Evolutionary conservation across 2,329 filamentous ascomycete genomes (phyloP).

Genomic region (Fusarium euwallaceae): DNA sequence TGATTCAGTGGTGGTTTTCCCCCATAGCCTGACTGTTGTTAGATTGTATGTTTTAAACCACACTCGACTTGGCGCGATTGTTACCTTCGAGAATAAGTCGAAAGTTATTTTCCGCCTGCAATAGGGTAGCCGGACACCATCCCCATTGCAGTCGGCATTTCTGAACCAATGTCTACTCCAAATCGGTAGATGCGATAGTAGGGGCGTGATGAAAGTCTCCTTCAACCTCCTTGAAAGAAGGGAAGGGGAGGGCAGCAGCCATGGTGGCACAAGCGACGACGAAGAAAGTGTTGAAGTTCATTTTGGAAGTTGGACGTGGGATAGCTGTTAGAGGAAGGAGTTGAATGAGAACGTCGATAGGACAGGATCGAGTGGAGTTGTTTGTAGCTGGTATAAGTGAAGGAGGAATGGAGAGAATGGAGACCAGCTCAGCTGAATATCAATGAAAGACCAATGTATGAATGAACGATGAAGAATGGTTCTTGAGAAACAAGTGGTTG

Average conservation of each 20-base stretch:
- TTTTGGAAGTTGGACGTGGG: constrained; percentile 7
- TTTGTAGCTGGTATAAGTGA: background rate
- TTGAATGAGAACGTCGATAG: background rate
- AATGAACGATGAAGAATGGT: background rate
- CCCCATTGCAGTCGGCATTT: background rate
- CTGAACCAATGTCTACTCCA: constrained; percentile 14
- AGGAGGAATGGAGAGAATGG: background rate
- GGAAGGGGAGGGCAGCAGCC: constrained; percentile 36
- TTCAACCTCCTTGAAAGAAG: constrained; percentile 21
- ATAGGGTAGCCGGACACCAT: background rate
- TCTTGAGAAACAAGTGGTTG: constrained; percentile 4
- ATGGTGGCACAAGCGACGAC: constrained; percentile 35
- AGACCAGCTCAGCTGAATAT: background rate
- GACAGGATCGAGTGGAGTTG: background rate
- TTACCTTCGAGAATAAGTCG: background rate
- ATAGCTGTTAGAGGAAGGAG: background rate
- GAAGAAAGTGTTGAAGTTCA: constrained; percentile 42
- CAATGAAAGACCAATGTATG: background rate
- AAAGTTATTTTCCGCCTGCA: background rate
- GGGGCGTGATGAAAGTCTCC: background rate
- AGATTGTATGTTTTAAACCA: background rate
- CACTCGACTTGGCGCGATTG: background rate
- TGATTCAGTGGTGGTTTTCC: background rate
- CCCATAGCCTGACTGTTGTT: background rate
- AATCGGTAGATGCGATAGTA: constrained; percentile 25